phyloP scores from a whole-genome alignment of 148 eudicot genomes.

The Drosera capensis region DNA sequence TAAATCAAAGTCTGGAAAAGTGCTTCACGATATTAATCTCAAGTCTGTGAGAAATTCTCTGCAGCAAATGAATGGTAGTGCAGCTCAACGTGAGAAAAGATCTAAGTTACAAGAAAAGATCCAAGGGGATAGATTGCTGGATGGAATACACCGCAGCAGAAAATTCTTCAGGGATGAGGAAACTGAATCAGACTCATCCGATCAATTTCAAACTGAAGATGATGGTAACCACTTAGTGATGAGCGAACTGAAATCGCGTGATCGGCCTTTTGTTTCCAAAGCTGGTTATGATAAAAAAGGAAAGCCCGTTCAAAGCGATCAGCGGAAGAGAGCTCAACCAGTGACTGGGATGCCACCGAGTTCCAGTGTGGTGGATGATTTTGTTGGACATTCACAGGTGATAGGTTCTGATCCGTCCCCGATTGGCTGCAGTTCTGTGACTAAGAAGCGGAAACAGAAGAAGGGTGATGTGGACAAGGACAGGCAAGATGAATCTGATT shows the following conservation, averaged over 20 bases:
- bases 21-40: background rate
- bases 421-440: constrained; percentile 25
- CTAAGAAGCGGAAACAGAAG: constrained; percentile 44
- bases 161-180: constrained; percentile 39
- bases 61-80: constrained; percentile 14
- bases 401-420: constrained; percentile 27
- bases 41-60: background rate
- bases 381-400: constrained; percentile 18
- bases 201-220: constrained; percentile 37
- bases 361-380: constrained; percentile 22
- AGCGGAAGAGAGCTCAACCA: constrained; percentile 13
- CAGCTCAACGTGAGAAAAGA: constrained; percentile 23
- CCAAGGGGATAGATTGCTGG: constrained; percentile 20
- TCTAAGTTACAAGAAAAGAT: constrained; percentile 26
- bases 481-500: constrained; percentile 19
- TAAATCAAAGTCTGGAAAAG: constrained; percentile 28
- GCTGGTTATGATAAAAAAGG: constrained; percentile 18
- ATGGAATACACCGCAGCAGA: constrained; percentile 33
- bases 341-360: constrained; percentile 28
- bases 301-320: constrained; percentile 25
- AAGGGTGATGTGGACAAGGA: constrained; percentile 21
- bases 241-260: constrained; percentile 48
- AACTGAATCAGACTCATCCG: constrained; percentile 87
- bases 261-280: constrained; percentile 14
- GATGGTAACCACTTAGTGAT: constrained; percentile 58